Evolutionary conservation across 1,139 yeast species (phyloP).

Genomic region (Lizanozyma gosingica): DNA sequence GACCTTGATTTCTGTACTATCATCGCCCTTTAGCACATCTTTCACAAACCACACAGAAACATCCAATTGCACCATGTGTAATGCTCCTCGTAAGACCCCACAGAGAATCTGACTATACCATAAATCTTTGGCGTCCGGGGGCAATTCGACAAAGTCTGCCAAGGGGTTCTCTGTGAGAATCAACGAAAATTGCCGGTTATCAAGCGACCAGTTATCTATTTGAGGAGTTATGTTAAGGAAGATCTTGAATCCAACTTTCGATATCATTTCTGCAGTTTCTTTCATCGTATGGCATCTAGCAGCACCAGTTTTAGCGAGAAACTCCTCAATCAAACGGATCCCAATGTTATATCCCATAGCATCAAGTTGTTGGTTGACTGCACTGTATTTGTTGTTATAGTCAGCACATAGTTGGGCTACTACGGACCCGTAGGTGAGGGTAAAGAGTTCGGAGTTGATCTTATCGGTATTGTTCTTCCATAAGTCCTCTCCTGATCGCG

Average conservation of each 20-base stretch:
- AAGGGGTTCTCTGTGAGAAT: constrained; percentile 80
- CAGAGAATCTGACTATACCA: constrained; percentile 91
- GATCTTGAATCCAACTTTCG: constrained; percentile 84
- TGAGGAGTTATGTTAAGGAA: constrained; percentile 77
- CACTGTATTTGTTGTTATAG: constrained; percentile 60
- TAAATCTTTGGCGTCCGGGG: constrained; percentile 62
- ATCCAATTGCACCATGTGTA: constrained; percentile 93
- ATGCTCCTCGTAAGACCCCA: constrained; percentile 85
- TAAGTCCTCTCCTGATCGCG: constrained; percentile 66
- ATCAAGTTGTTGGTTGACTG: constrained; percentile 77
- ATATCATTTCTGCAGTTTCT: constrained; percentile 81
- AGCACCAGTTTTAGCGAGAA: constrained; percentile 76
- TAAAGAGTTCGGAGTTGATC: constrained; percentile 85
- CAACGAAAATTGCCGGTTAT: constrained; percentile 65
- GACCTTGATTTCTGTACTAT: constrained; percentile 68
- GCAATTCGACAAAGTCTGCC: constrained; percentile 91
- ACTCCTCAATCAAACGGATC: constrained; percentile 82
- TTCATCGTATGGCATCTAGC: constrained; percentile 73
- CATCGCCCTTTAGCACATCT: constrained; percentile 80
- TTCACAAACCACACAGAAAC: constrained; percentile 75
- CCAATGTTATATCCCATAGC: constrained; percentile 97
- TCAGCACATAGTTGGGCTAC: constrained; percentile 92
- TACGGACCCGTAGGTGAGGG: constrained; percentile 87
- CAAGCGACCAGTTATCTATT: constrained; percentile 69
- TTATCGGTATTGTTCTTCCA: constrained; percentile 90